Base-by-base conservation (phyloP, 495 filamentous ascomycete genomes). In the Beverwykella pulmonaria region DNA sequence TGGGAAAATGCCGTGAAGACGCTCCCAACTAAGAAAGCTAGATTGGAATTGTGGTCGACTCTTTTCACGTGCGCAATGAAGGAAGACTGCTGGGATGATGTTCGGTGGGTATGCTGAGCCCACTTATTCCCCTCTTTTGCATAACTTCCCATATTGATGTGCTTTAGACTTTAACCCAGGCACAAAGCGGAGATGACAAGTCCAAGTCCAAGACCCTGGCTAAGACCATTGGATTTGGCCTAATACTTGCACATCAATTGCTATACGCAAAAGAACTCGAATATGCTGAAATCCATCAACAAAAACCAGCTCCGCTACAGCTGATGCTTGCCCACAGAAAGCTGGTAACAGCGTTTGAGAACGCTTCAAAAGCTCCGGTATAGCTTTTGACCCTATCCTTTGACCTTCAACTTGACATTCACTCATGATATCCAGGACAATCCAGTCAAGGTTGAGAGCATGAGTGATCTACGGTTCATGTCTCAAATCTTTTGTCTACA, bases 41-140 rank as follows among this genome's bases (percentile, higher is more conserved):
- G 41, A 22, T 26, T 67, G 9, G 52, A 61, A 7, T 26, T 61
- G 23, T 67, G 57, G 58, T 61, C 57, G n/a, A 5, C 6, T 17
- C 39, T 63, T 9, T 68, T 63, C 23, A 27, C 44, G 1, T 32
- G 12, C 9, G 59, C 65, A 19, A 44, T 68, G 54, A 17, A 27
- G 27, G 58, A 60, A 26, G 59, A 63, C 17, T 71, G 68, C 46
- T 71, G 68, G 68, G 68, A 67, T 20, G 68, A 71, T 55, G 68
- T 66, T 15, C 58, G 63, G 19, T 58, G 17, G 27, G 60, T 47
- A 48, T 36, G 56, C 5, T 22, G 10, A 25, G 41, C n/a, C 36
- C 49, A 59, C 56, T 23, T 4, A 8, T 53, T 50, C 49, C 14
- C 50, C 12, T 30, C 20, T 6, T 14, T 27, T 10, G 1, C 10